These are phyloP conservation scores for Deinandra increscens DNA, from an alignment of 129 eudicot species.

Conservation along the genomic window DNA sequence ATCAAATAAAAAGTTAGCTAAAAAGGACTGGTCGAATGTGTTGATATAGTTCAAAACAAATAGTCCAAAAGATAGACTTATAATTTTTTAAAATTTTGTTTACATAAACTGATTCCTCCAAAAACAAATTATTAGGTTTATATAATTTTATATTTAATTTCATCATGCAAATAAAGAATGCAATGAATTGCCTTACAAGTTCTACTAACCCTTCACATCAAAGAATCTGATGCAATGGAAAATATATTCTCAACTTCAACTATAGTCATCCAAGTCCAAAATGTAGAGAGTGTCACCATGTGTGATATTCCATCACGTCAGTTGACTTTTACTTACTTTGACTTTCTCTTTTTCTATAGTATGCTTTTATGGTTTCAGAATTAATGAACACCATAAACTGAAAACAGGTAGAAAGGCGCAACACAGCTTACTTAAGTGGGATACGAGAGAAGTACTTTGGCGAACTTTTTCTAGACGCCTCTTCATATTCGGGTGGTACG, in stretches of 20 bases:
- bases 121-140: no score
- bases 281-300: not conserved
- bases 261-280: not conserved
- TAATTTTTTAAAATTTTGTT: not conserved
- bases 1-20: not conserved
- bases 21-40: not conserved
- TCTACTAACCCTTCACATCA: no score
- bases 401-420: conserved; percentile 86
- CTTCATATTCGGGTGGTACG: conserved; percentile 43
- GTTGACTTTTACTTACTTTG: not conserved
- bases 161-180: no score
- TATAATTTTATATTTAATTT: no score
- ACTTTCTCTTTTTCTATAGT: not conserved
- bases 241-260: not conserved
- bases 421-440: conserved; percentile 73
- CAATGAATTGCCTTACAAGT: no score
- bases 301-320: not conserved
- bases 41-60: not conserved
- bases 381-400: conserved; percentile 20
- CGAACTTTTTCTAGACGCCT: conserved; percentile 76
- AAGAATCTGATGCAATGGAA: not conserved
- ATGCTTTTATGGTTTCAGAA: conserved; percentile 15
- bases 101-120: no score
- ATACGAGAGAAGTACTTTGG: conserved; percentile 90
- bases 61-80: not conserved